phyloP scores from a whole-genome alignment of 148 eudicot species.

The Silene conica region DNA sequence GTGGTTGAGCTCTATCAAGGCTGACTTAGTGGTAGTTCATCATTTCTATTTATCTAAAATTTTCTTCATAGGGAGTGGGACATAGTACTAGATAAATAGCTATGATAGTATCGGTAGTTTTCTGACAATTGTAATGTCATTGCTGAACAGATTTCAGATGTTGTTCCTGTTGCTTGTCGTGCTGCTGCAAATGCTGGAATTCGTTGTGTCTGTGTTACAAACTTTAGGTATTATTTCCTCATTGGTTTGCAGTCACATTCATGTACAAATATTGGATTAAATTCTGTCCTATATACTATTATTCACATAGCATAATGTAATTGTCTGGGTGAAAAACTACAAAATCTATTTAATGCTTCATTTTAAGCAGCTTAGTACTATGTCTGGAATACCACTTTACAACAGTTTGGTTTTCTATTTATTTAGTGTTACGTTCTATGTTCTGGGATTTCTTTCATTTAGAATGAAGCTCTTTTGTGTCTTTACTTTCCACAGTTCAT shows the following conservation, averaged over 20 bases:
- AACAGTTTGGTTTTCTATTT: neutral
- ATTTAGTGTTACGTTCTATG: neutral
- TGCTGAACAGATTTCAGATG: constrained; percentile 81
- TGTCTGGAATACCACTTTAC: neutral
- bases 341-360: neutral
- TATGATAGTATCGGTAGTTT: neutral
- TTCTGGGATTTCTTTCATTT: neutral
- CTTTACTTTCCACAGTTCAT: constrained; percentile 4
- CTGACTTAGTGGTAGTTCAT: constrained; percentile 84
- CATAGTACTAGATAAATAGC: neutral
- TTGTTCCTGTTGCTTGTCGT: constrained; percentile 97
- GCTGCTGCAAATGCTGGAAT: constrained; percentile 99
- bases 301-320: neutral
- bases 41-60: constrained; percentile 11
- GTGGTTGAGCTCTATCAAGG: constrained; percentile 96
- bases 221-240: constrained; percentile 64
- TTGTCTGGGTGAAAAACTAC: neutral
- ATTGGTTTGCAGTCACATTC: neutral
- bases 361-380: neutral
- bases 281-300: neutral
- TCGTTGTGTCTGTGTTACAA: constrained; percentile 88
- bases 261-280: neutral
- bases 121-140: constrained; percentile 12
- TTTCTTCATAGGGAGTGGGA: neutral
- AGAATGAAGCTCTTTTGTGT: neutral